Evolutionary conservation across 129 eudicot species (phyloP).

Genomic region (Solidago caesia): DNA sequence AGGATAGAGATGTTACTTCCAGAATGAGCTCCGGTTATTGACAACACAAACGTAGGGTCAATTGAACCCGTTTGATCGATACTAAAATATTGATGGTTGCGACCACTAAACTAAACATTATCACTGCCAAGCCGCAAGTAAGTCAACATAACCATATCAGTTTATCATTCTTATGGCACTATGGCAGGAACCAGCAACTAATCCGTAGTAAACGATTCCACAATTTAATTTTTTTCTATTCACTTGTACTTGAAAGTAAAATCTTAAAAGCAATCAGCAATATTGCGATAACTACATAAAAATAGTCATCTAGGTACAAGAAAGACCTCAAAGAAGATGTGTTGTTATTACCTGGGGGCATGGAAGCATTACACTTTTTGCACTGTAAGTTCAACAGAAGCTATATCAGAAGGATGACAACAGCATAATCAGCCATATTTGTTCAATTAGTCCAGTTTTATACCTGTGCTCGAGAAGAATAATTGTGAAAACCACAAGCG

Average conservation of each 20-base stretch:
- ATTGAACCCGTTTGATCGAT: background rate
- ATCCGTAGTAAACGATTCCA: background rate
- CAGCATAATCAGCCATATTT: slow-evolving; percentile 3
- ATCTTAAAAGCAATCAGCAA: background rate
- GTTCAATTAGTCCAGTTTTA: slow-evolving; percentile 10
- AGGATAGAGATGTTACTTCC: too few relatives aligned
- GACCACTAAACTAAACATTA: slow-evolving; percentile 4
- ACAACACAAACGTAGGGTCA: too few relatives aligned
- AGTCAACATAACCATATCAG: slow-evolving; percentile 32
- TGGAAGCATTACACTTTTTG: slow-evolving; percentile 79
- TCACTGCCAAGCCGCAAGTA: slow-evolving; percentile 5
- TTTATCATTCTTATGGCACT: background rate
- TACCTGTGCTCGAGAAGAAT: slow-evolving; percentile 86
- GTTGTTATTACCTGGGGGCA: slow-evolving; percentile 53
- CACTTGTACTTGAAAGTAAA: background rate
- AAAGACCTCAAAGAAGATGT: slow-evolving; percentile 6
- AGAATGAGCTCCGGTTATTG: too few relatives aligned
- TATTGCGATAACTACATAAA: background rate
- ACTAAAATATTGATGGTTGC: too few relatives aligned
- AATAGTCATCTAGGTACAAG: background rate
- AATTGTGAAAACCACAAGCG: slow-evolving; percentile 95
- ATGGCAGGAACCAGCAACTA: background rate
- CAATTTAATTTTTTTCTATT: background rate
- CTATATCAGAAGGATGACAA: slow-evolving; percentile 24
- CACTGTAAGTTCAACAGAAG: slow-evolving; percentile 51